Evolutionary conservation across 2,329 filamentous ascomycete species (phyloP).

Genomic region (Sporothrix schenckii): DNA sequence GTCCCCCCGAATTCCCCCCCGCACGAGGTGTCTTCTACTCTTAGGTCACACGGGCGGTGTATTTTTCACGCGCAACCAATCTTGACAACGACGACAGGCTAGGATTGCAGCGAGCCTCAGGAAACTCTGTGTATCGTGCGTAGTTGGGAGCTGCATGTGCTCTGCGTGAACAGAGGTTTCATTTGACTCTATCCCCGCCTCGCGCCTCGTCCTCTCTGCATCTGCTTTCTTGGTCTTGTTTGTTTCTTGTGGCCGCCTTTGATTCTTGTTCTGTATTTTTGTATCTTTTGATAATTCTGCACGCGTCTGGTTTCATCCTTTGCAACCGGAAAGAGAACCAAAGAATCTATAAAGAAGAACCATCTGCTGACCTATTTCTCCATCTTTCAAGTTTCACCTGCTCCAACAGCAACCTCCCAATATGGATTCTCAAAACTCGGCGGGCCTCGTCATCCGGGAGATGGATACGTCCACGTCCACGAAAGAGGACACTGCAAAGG

Average conservation of each 20-base stretch:
- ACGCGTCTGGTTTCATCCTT: background rate
- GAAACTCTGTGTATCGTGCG: conserved; percentile 11
- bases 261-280: background rate
- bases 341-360: background rate
- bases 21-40: background rate
- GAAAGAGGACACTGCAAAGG: conserved; percentile 37
- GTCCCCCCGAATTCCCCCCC: background rate
- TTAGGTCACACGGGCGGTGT: conserved; percentile 21
- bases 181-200: background rate
- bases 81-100: background rate
- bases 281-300: background rate
- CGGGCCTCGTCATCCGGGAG: conserved; percentile 37
- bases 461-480: conserved; percentile 35
- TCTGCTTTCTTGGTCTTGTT: too few species aligned
- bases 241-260: background rate
- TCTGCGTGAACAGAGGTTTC: conserved; percentile 27
- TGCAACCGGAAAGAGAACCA: background rate
- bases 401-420: background rate
- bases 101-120: background rate
- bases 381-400: conserved; percentile 6
- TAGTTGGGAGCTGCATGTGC: conserved; percentile 25
- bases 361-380: conserved; percentile 13
- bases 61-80: conserved; percentile 1
- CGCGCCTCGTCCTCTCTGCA: background rate
- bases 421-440: conserved; percentile 39